Evolutionary conservation across 176 grass and related monocot genomes (phyloP), one percentile per base, ranked within the genome.

Genomic region (Oropetium thomaeum): DNA sequence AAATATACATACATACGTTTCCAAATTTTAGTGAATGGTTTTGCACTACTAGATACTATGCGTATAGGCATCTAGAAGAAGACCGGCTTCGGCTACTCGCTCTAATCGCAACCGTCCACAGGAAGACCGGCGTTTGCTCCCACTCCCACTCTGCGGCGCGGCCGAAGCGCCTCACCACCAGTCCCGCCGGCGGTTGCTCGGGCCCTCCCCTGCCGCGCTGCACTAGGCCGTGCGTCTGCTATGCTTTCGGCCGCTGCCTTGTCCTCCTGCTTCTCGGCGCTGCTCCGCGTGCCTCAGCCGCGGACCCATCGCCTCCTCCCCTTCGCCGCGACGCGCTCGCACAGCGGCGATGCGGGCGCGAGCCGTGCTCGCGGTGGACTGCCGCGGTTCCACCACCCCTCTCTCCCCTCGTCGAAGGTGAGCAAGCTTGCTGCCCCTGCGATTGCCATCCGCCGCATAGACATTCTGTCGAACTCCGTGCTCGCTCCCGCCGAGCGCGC

Each of bases 351-450:
- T 1, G 19, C 58, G 15, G 86, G 72, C 13, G 49, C 32, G 15
- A 94, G 76, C 79, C 89, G 86, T 25, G 81, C 86, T 60, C 84
- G 96, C 8, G 91, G 96, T 6, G 89, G 76, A 51, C 76, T 94
- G 26, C 91, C 91, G 45, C 91, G 96, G 25, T 92, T 94, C 76
- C 89, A 98, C 45, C 72, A 88, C 38, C 86, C 81, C 20, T 84
- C 71, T 15, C 89, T 98, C 44, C 96, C 89, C 14, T 79, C 84
- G 4, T 94, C 79, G 32, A 82, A 89, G 86, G 96, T 62, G 70
- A 47, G 7, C 63, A 15, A 14, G 20, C 45, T 57, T 30, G 0
- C 15, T 32, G 8, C 27, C 28, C 16, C 14, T 5, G 10, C 10
- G 13, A n/a, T n/a, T 2, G 39, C 10, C 6, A 3, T 16, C 10